Evolutionary conservation across 306 rosid genomes (phyloP).

Genomic region (Herpetospermum pedunculosum): DNA sequence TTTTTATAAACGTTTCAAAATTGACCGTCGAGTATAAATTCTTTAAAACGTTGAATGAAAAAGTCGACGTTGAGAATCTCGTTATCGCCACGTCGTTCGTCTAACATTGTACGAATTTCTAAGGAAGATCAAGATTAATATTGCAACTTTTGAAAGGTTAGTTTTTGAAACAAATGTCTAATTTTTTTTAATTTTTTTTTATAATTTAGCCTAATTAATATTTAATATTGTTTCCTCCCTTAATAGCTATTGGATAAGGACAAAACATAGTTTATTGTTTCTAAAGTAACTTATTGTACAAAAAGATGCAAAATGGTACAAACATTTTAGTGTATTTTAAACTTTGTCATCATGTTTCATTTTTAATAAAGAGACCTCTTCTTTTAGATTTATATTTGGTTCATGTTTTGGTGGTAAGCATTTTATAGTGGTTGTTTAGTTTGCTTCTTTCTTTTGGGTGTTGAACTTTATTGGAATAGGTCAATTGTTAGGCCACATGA

Average conservation of each 20-base stretch:
- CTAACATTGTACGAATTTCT: too few relatives aligned
- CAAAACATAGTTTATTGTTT: neutral
- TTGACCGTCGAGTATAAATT: too few relatives aligned
- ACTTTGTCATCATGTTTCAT: neutral
- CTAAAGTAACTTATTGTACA: neutral
- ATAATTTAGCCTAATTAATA: too few relatives aligned
- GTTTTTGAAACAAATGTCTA: too few relatives aligned
- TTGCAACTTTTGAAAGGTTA: too few relatives aligned
- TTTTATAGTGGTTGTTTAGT: constrained; percentile 1
- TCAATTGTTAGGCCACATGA: neutral
- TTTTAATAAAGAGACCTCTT: neutral
- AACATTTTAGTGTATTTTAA: neutral
- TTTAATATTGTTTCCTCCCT: neutral
- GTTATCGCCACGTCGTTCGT: too few relatives aligned
- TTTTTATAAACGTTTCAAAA: too few relatives aligned
- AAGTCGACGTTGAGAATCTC: too few relatives aligned
- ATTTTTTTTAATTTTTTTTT: too few relatives aligned
- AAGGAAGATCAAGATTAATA: too few relatives aligned
- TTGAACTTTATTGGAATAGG: neutral
- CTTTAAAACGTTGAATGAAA: too few relatives aligned
- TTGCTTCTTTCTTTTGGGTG: neutral
- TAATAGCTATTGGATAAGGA: neutral
- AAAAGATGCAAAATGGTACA: neutral
- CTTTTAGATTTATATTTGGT: neutral
- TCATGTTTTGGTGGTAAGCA: neutral